Evolutionary conservation across 208 protist genomes (phyloP).

Genomic region (Crithidia acanthocephali): DNA sequence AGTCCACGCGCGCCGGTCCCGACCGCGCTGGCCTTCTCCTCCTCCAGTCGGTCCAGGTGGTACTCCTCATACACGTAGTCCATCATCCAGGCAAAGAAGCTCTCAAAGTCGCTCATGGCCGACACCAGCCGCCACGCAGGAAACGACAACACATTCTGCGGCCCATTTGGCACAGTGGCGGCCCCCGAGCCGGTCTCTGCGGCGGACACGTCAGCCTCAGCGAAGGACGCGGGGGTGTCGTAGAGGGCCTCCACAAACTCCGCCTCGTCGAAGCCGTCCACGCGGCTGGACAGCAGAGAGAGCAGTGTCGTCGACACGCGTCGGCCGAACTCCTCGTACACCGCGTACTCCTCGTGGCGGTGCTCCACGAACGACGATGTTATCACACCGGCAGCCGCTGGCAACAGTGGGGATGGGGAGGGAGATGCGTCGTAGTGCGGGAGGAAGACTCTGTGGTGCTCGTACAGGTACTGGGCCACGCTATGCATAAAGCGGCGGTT

Average conservation of each 20-base stretch:
- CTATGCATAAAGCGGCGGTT: slow-evolving; percentile 57
- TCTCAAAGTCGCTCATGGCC: slow-evolving; percentile 79
- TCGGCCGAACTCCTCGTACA: slow-evolving; percentile 68
- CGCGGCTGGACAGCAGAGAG: slow-evolving; percentile 45
- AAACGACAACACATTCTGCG: slow-evolving; percentile 72
- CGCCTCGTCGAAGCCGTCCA: slow-evolving; percentile 70
- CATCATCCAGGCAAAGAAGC: slow-evolving; percentile 83
- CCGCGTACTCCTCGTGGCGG: slow-evolving; percentile 65
- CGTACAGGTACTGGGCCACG: slow-evolving; percentile 66
- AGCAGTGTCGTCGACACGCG: slow-evolving; percentile 58
- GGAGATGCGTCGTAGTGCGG: slow-evolving; percentile 26
- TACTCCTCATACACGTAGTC: slow-evolving; percentile 89
- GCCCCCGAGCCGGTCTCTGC: too few species aligned
- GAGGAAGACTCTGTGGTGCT: slow-evolving; percentile 77
- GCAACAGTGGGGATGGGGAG: not conserved
- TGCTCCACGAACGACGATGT: slow-evolving; percentile 42
- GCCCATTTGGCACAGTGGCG: not conserved
- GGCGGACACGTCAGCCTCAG: slow-evolving; percentile 2
- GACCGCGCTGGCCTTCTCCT: slow-evolving; percentile 37
- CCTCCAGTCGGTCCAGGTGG: slow-evolving; percentile 37
- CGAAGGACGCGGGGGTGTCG: slow-evolving; percentile 51
- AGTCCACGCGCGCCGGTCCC: slow-evolving; percentile 69
- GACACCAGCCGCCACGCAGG: slow-evolving; percentile 79
- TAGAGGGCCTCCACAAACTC: slow-evolving; percentile 83
- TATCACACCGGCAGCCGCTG: not conserved